Base-by-base conservation (phyloP, 495 filamentous ascomycete species). In the Aspergillus sclerotiicarbonarius region DNA sequence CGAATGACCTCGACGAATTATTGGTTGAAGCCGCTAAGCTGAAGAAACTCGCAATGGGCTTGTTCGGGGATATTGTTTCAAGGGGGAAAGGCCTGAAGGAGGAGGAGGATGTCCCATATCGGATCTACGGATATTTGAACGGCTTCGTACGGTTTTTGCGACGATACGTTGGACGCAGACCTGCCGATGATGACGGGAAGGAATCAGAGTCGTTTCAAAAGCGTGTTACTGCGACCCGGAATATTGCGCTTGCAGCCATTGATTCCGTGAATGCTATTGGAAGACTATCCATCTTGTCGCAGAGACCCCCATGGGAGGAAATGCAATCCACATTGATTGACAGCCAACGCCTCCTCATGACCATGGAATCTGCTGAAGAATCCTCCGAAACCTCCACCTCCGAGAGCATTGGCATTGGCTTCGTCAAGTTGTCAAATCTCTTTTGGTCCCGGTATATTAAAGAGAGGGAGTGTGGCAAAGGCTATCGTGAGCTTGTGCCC, bases 371-470 rank as follows among this genome's bases (percentile, higher is more conserved):
- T 7, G 33, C 76, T 7, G 66, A 74, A 50, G 48, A 56, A 49
- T 50, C 63, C 20, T 19, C 53, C 31, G 60, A 74, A 18, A 35
- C 58, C 8, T 30, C 41, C 12, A 41, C 53, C 7, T 51, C 57
- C 12, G 67, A 76, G 16, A 59, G 59, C 29, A 62, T 64, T 16
- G 67, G 67, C 0, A 58, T 62, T 56, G 68, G 61, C 8, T 60
- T 76, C 53, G 76, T 78, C 43, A 70, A 86, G 66, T 76, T 96
- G 30, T 94, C 91, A 0, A 90, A 92, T 67, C 74, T 91, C 15
- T 92, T 91, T 66, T 94, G 89, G 77, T 77, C 84, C 19, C 81
- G 86, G 20, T 82, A 84, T 53, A 65, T 82, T 37, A 77, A 81
- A 57, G 69, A 77, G 15, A 80, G 76, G 56, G 76, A 79, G 54